Percentiles rank a stretch among this genome's conserved stretches.
These are phyloP conservation scores for Wickerhamia fluorescens DNA, from an alignment of 805 yeast species.

Conservation along the genomic window DNA sequence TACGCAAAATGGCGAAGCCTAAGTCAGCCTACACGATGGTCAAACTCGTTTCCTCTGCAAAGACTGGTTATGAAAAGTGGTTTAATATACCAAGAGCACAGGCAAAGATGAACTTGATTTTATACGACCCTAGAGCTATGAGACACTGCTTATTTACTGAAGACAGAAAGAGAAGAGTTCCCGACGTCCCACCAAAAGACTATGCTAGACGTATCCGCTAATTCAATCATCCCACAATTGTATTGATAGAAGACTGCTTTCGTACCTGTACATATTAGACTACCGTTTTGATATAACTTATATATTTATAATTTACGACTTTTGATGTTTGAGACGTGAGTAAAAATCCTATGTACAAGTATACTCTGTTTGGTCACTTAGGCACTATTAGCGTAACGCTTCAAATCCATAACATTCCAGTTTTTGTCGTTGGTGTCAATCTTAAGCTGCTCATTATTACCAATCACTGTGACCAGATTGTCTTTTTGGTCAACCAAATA, in stretches of 20 bases:
- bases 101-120: constrained; percentile 66
- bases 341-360: too few species aligned
- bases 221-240: constrained; percentile 1
- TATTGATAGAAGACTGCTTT: not conserved
- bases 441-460: constrained; percentile 26
- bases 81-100: constrained; percentile 77
- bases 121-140: constrained; percentile 45
- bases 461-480: constrained; percentile 38
- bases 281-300: not conserved
- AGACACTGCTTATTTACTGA: constrained; percentile 90
- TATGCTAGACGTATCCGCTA: constrained; percentile 14
- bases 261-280: constrained; percentile 1
- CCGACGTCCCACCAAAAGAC: constrained; percentile 37
- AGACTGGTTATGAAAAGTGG: constrained; percentile 82
- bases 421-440: constrained; percentile 10
- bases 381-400: not conserved
- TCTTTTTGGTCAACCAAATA: constrained; percentile 38
- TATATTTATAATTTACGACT: constrained; percentile 1
- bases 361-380: too few species aligned
- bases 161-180: constrained; percentile 76
- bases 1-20: constrained; percentile 31
- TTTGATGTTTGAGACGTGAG: constrained; percentile 1
- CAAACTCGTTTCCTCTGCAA: constrained; percentile 80
- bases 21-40: constrained; percentile 77
- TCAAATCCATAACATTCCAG: constrained; percentile 13